Base-by-base conservation (phyloP, 1,139 yeast genomes). In the Arxiozyma bovina region DNA sequence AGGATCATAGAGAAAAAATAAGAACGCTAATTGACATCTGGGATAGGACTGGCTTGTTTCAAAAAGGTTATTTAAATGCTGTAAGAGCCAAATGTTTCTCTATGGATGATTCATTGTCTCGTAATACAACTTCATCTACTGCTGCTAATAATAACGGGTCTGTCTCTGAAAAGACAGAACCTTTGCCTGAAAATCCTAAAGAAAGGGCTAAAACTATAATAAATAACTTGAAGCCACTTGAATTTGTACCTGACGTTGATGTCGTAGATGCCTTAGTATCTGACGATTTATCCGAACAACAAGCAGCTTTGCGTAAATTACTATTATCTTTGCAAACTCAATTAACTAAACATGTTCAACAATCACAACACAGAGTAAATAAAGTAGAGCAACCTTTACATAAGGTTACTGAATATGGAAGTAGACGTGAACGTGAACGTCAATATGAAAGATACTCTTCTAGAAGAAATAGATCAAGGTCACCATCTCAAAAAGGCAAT, bases 11-110 rank as follows among this genome's bases (percentile, higher is more conserved):
- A 67, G 88, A 81, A 57, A 93, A 90, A 70, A 81, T 90, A 61
- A 77, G 82, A 65, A 91, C 90, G 71, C 77, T 93, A 63, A 79
- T 93, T 61, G 96, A 88, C 60, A 91, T 93, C 64, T 93, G 99
- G 99, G 89, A 83, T 64, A 82, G 89, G 61, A 87, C 93, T 42
- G 83, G 81, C 52, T 86, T 96, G 18, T 93, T 93, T 71, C 76
- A 77, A 53, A 77, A 78, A 47, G 76, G 77, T 48, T 73, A 77
- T 44, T 74, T 91, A 57, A 72, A 77, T 53, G 70, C 77, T 23
- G 78, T 87, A 55, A 80, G 83, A 68, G 70, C 74, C n/a, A 82
- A 79, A 63, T 81, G 80, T 70, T 84, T 83, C 64, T 74, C 76
- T 51, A 73, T 80, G 55, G 60, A 55, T 25, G 55, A 47, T 17